Conservation (phyloP, 306 rosid species). For the Cucumis cinereus region DNA sequence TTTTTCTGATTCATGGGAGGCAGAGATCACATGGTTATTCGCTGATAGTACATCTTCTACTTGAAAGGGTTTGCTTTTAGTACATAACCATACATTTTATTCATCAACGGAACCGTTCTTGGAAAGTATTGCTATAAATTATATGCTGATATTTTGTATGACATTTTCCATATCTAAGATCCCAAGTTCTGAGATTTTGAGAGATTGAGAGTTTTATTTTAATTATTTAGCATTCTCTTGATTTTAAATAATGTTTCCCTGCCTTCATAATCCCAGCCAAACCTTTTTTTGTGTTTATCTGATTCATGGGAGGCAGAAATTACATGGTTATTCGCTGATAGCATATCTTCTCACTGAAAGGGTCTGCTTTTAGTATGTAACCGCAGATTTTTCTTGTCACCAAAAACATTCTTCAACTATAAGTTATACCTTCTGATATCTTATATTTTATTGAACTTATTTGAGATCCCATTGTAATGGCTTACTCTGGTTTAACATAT, state of each 20-base stretch:
- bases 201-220: too few relatives aligned
- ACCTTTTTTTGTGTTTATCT: not conserved
- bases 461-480: not conserved
- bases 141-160: not conserved
- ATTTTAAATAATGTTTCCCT: not conserved
- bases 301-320: slow-evolving; percentile 8
- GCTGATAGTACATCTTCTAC: slow-evolving; percentile 25
- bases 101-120: not conserved
- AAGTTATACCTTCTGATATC: not conserved
- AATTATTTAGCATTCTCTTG: not conserved
- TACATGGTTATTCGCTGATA: not conserved
- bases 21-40: slow-evolving; percentile 19
- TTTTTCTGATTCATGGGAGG: slow-evolving; percentile 42
- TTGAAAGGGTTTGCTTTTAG: slow-evolving; percentile 24
- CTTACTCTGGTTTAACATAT: not conserved
- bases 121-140: not conserved
- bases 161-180: not conserved
- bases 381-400: not conserved
- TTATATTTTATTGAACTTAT: not conserved
- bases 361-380: not conserved
- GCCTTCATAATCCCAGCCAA: slow-evolving; percentile 5
- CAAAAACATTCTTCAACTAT: not conserved
- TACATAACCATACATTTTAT: slow-evolving; percentile 10
- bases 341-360: not conserved
- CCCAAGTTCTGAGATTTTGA: not conserved